Percentiles rank a stretch among this genome's conserved stretches.
These are phyloP conservation scores for Pisolithus sp. DNA, from an alignment of 768 basidiomycete genomes.

Conservation along the genomic window DNA sequence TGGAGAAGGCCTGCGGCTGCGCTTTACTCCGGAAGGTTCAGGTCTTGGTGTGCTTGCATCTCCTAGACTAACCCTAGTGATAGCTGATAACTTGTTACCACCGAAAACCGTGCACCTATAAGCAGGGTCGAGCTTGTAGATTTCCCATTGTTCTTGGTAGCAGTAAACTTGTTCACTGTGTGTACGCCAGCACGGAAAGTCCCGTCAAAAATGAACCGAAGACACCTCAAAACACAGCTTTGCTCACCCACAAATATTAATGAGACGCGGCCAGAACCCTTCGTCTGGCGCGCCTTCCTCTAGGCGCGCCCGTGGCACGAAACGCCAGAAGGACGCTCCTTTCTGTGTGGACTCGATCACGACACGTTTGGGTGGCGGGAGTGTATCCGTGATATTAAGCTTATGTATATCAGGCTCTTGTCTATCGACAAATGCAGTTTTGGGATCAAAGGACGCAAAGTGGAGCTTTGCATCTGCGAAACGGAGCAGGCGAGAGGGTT, in stretches of 20 bases:
- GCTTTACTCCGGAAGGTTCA: constrained; percentile 19
- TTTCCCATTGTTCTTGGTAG: constrained; percentile 79
- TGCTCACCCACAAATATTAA: constrained; percentile 66
- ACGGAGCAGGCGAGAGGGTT: constrained; percentile 57
- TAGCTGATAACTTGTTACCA: constrained; percentile 29
- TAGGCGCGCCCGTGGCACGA: constrained; percentile 62
- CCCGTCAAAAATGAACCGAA: neutral
- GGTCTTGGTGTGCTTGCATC: constrained; percentile 4
- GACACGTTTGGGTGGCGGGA: constrained; percentile 58
- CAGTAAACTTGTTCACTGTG: constrained; percentile 43
- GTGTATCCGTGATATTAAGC: constrained; percentile 40
- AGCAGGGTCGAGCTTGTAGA: constrained; percentile 73
- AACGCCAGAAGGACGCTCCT: constrained; percentile 63
- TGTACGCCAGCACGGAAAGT: constrained; percentile 8
- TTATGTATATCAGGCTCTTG: constrained; percentile 34
- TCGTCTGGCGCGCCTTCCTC: constrained; percentile 57
- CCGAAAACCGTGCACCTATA: constrained; percentile 59
- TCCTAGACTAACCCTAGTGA: constrained; percentile 14
- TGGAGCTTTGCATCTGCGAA: constrained; percentile 50
- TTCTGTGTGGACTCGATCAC: constrained; percentile 60
- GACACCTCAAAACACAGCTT: neutral
- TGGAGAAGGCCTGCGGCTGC: constrained; percentile 21
- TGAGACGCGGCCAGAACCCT: constrained; percentile 61
- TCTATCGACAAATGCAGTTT: constrained; percentile 43
- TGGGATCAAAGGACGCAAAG: constrained; percentile 73